Percentiles rank a stretch among this genome's conserved stretches.
Evolutionary conservation across 2,329 filamentous ascomycete genomes (phyloP).

Genomic region (Aspergillus ustus): DNA sequence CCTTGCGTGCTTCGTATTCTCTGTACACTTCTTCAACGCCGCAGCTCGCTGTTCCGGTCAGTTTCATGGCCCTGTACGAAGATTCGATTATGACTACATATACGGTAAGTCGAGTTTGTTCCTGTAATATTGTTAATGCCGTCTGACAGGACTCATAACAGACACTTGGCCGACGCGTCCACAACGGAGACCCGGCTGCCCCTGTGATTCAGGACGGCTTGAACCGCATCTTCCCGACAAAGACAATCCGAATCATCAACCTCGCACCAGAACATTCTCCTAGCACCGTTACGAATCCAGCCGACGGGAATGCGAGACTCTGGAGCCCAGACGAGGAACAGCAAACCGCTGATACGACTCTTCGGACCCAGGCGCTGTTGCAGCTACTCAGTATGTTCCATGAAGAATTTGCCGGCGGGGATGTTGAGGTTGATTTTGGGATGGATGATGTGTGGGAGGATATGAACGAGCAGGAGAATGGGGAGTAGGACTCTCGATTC

Average conservation of each 20-base stretch:
- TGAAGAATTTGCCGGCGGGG: neutral
- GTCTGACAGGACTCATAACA: constrained; percentile 5
- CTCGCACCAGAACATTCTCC: constrained; percentile 35
- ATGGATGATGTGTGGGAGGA: constrained; percentile 5
- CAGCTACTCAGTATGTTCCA: constrained; percentile 9
- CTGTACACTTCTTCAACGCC: constrained; percentile 42
- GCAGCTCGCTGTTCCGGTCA: constrained; percentile 49
- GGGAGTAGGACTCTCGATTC: neutral
- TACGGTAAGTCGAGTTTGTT: constrained; percentile 33
- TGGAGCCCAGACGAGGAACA: neutral
- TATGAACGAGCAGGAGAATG: neutral
- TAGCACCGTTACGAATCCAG: neutral
- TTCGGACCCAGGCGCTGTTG: constrained; percentile 2
- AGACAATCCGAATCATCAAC: constrained; percentile 46
- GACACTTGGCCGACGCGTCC: constrained; percentile 38
- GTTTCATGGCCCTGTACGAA: constrained; percentile 54
- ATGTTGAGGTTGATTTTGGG: neutral
- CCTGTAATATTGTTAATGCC: constrained; percentile 20
- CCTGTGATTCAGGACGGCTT: constrained; percentile 26
- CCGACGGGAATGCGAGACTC: neutral
- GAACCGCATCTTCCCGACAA: constrained; percentile 44
- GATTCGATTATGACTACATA: constrained; percentile 55
- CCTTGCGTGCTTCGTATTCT: constrained; percentile 36
- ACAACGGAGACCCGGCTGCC: constrained; percentile 23
- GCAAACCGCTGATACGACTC: neutral